Evolutionary conservation across 805 yeast species (phyloP), one percentile per base, ranked within the genome.

Genomic region (Candida montana): DNA sequence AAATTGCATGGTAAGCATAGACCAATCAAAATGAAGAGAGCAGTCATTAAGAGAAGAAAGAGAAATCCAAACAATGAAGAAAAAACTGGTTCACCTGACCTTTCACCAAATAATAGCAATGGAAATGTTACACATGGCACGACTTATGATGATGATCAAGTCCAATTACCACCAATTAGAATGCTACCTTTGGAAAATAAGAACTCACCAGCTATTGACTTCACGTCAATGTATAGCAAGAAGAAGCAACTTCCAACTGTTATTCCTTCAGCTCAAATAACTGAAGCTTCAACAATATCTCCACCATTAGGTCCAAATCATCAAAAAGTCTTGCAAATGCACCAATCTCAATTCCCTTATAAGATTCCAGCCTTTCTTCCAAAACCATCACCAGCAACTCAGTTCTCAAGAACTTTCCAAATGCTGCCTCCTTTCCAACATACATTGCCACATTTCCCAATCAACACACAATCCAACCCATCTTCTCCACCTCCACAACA

Each of bases 1-100:
- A 68, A 79, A 44, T 69, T 87, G 33, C 95, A 85, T 55, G 90
- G 91, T 1, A 68, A 68, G 31, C 89, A 83, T 53, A 68, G 95
- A 37, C 95, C 95, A 2, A 79, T 79, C 15, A 77, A 77, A 44
- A 74, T 85, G 83, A 83, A 83, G 53, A 74, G 81, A 51, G 69
- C 72, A 41, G 78, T 85, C 33, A 85, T 86, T 48, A 84, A 83
- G 59, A 72, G 95, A 52, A 69, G 95, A 42, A 81, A 78, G 49
- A 70, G 93, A 51, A 54, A 40, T 13, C 43, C 48, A 33, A 13
- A 31, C 10, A 21, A 23, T n/a, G 37, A 20, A 11, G 32, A 27
- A 18, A 33, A 23, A 18, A 18, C 33, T 10, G 11, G 31, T 5
- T 41, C 41, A 5, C 45, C 46, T 17, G 47, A 35, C 9, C 24